Evolutionary conservation across 768 basidiomycete species (phyloP), one percentile per base, ranked within the genome.

Genomic region (Lactarius trivialis): DNA sequence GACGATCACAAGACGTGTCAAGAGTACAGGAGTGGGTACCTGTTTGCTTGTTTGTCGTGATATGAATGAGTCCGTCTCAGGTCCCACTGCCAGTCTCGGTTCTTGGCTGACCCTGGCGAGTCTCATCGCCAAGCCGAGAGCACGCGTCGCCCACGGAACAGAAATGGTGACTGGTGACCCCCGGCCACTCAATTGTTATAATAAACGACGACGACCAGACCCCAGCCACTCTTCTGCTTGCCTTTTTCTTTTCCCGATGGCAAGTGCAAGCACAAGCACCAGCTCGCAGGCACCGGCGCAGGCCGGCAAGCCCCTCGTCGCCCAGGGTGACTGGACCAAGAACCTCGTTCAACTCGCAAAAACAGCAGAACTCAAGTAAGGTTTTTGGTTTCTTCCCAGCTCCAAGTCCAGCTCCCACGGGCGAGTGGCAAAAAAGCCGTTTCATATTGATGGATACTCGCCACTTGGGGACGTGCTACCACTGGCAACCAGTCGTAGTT

Each of bases 301-400:
- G 63, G 58, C 63, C 55, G 60, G 58, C n/a, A 61, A 50, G 14
- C 64, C 64, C 14, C 60, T 91, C 55, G 79, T 93, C 54, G 89
- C 91, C 4, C 85, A 83, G 21, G 91, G 89, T 9, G 89, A 92
- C 72, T 93, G 91, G 91, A 91, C 89, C 30, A 88, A 86, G 68
- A 88, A 91, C 73, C 80, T 93, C 48, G 86, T 93, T 34, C 88
- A 92, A 56, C 80, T 93, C 12, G 91, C 91, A 7, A 92, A 89
- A 76, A 90, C 88, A 1, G 91, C 91, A 9, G 91, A 93, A 71
- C 80, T 93, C 69, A 93, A 93, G 91, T 93, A 72, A 68, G 88
- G 41, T 53, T 45, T 26, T 58, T 55, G 30, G 2, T 33, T 33
- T 32, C 28, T 33, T 19, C 15, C 51, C 12, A 33, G 6, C n/a